Evolutionary conservation across 768 basidiomycete genomes (phyloP).

Genomic region (Phanerochaete sordida): DNA sequence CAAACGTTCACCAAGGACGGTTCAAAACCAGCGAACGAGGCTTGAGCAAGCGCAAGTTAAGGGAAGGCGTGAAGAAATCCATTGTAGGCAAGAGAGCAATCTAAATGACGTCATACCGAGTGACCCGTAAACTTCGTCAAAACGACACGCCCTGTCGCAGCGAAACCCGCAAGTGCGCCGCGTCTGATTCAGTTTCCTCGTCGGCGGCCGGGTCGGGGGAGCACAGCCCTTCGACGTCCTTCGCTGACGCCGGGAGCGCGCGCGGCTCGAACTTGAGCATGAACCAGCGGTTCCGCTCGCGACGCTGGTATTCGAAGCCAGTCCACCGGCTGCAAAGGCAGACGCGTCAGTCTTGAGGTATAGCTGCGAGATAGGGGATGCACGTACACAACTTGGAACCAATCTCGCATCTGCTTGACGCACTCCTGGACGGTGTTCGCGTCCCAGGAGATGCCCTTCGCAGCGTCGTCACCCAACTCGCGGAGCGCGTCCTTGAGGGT

Average conservation of each 20-base stretch:
- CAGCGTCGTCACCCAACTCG: background rate
- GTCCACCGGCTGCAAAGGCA: background rate
- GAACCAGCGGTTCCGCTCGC: background rate
- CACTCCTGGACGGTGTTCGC: background rate
- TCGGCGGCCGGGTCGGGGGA: too few species aligned
- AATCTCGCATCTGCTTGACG: background rate
- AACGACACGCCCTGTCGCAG: too few species aligned
- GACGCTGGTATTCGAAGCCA: background rate
- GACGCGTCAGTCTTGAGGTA: background rate
- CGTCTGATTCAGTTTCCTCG: too few species aligned
- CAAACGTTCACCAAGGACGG: too few species aligned
- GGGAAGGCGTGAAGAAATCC: too few species aligned
- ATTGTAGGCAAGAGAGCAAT: too few species aligned
- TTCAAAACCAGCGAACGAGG: too few species aligned
- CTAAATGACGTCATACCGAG: too few species aligned
- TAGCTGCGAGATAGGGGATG: background rate
- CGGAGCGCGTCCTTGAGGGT: background rate
- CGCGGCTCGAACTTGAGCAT: background rate
- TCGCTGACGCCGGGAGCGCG: background rate
- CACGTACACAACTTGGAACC: background rate
- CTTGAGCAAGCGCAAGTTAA: too few species aligned
- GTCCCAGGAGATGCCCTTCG: background rate
- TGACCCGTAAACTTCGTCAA: too few species aligned
- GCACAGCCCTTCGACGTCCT: too few species aligned
- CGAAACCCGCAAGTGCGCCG: too few species aligned